Evolutionary conservation across 352 stramenopile genomes (phyloP), one percentile per base, ranked within the genome.

Genomic region (Phytophthora pini): DNA sequence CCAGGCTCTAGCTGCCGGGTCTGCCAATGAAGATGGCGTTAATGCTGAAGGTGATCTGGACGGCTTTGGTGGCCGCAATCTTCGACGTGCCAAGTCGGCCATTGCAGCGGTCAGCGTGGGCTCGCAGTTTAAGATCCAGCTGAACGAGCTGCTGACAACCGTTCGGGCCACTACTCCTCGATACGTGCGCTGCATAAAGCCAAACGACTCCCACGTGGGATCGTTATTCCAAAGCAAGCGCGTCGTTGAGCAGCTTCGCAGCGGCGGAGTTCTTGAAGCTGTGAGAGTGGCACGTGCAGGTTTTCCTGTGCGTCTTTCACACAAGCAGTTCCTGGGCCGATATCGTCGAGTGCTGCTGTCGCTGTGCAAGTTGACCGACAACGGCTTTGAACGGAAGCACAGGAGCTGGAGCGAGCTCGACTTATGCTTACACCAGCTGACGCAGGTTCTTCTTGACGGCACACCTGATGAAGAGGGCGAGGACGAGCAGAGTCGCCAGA

Each of bases 171-270:
- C 97, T 6, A 87, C 91, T 24, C 97, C 97, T 40, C 97, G 99
- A 77, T 99, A 99, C 77, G 95, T 99, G 55, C 95, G 97, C 57
- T 99, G 98, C 72, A 90, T 99, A 38, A 99, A 99, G 70, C 97
- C 98, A 31, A 99, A 99, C 70, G 95, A 99, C 76, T 59, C 38
- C 1, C 90, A 90, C 51, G 63, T 76, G 29, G 59, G 71, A n/a
- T 79, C 77, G 2, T 43, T 72, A 20, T 99, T 99, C 63, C 45
- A 82, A 41, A 79, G 74, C 13, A 58, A 63, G 6, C 82, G 87
- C 36, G 82, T 96, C 10, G 79, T 95, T 7, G 88, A 97, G 46
- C 90, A 97, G 56, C 68, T 97, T 11, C 84, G 85, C 26, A 94
- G 88, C 52, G 88, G 87, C 9, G 90, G 90, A 27, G 90, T 97